A percentile compares a stretch with the other conserved stretches of the same genome.
Conservation (phyloP, 2,329 filamentous ascomycete genomes). For the Aspergillus pseudoterreus region DNA sequence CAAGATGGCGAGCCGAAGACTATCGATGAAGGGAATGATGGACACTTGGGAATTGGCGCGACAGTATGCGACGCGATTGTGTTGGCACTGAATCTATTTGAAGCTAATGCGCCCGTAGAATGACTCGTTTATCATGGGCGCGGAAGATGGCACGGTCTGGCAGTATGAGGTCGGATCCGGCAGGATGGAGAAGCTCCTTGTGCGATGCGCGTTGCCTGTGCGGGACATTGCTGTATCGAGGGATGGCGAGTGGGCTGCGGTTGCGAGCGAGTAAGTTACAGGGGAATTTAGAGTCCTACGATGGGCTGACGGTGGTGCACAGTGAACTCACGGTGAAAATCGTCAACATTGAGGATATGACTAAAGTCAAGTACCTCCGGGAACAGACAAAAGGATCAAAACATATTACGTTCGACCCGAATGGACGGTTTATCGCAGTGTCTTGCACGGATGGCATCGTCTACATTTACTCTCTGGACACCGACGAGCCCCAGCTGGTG, state of each 20-base stretch:
- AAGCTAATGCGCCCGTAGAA: constrained; percentile 46
- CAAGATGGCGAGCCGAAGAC: constrained; percentile 90
- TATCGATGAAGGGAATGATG: constrained; percentile 85
- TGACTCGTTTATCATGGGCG: constrained; percentile 81
- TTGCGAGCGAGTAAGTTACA: constrained; percentile 84
- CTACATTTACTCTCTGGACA: constrained; percentile 81
- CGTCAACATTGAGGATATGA: constrained; percentile 76
- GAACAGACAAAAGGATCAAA: constrained; percentile 87
- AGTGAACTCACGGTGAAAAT: constrained; percentile 85
- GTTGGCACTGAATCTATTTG: background rate
- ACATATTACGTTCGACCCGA: constrained; percentile 83
- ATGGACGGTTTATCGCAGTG: constrained; percentile 69
- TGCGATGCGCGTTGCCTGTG: constrained; percentile 79
- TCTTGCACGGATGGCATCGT: constrained; percentile 86
- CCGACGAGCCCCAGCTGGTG: constrained; percentile 75
- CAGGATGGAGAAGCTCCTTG: constrained; percentile 73
- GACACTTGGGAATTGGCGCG: constrained; percentile 74
- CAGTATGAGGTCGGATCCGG: constrained; percentile 74
- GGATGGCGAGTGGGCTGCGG: constrained; percentile 82
- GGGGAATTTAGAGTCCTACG: too few relatives aligned
- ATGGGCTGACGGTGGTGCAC: constrained; percentile 14
- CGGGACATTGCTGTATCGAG: constrained; percentile 79
- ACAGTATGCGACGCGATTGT: constrained; percentile 44
- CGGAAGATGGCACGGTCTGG: constrained; percentile 94
- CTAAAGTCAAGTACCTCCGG: constrained; percentile 69